Percentiles rank a stretch among this genome's conserved stretches.
Evolutionary conservation across 164 flowering plant genomes (phyloP).

Genomic region (Euptelea pleiosperma): DNA sequence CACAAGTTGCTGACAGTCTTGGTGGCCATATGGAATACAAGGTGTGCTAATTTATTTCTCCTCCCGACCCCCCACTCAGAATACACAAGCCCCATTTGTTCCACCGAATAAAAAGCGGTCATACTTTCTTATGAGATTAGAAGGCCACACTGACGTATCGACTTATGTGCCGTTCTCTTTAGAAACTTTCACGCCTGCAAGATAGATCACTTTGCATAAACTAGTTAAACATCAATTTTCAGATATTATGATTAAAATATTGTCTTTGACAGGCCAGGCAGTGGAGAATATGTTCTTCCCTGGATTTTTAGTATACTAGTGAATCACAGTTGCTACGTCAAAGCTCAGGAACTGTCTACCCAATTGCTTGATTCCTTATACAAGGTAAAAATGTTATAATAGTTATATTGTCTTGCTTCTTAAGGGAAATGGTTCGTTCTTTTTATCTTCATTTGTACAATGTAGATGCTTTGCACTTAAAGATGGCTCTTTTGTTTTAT

Average conservation of each 20-base stretch:
- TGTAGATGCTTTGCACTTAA: not conserved
- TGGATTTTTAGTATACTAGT: slow-evolving; percentile 70
- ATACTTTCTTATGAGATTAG: not conserved
- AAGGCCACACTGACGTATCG: not conserved
- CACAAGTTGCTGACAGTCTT: slow-evolving; percentile 49
- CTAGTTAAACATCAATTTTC: not conserved
- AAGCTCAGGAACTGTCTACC: slow-evolving; percentile 41
- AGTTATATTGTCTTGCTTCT: not conserved
- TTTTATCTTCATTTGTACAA: not conserved
- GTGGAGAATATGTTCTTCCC: slow-evolving; percentile 59
- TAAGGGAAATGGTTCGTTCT: not conserved
- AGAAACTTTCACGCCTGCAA: not conserved
- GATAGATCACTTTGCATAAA: not conserved
- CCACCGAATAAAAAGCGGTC: no score
- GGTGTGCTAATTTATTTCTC: slow-evolving; percentile 33
- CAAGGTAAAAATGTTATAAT: slow-evolving; percentile 46
- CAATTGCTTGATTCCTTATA: slow-evolving; percentile 47
- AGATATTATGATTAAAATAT: not conserved
- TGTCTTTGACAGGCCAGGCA: slow-evolving; percentile 44
- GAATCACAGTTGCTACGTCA: slow-evolving; percentile 44
- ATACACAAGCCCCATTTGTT: not conserved
- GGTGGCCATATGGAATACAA: slow-evolving; percentile 62
- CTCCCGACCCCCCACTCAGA: no score
- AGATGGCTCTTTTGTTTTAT: not conserved
- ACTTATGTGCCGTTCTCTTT: not conserved